phyloP scores from a whole-genome alignment of 2,329 filamentous ascomycete species.

The Madurella mycetomatis region DNA sequence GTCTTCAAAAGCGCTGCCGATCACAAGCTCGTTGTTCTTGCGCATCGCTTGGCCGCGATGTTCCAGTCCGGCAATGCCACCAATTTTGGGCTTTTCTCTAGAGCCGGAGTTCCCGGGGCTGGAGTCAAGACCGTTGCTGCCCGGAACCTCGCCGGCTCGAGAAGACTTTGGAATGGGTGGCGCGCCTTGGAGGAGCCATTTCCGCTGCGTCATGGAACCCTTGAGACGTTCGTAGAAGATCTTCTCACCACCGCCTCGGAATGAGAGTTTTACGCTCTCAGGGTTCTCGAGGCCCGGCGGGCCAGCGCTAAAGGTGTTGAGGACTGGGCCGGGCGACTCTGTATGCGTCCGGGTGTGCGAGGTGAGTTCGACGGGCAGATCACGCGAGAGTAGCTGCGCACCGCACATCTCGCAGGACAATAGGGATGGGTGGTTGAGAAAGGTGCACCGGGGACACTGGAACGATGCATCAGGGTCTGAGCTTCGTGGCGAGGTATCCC shows the following conservation, averaged over 20 bases:
- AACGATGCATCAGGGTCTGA: slow-evolving; percentile 42
- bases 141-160: slow-evolving; percentile 35
- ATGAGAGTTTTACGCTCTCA: slow-evolving; percentile 86
- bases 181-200: slow-evolving; percentile 89
- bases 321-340: slow-evolving; percentile 74
- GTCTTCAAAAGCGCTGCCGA: slow-evolving; percentile 92
- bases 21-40: slow-evolving; percentile 89
- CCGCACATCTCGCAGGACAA: slow-evolving; percentile 87
- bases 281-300: slow-evolving; percentile 49
- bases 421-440: slow-evolving; percentile 85
- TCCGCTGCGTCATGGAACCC: slow-evolving; percentile 80
- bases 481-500: slow-evolving; percentile 14
- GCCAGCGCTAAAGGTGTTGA: slow-evolving; percentile 36
- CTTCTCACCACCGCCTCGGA: slow-evolving; percentile 82
- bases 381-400: slow-evolving; percentile 61
- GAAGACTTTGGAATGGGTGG: slow-evolving; percentile 73
- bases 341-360: slow-evolving; percentile 45
- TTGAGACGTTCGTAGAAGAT: slow-evolving; percentile 88
- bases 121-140: slow-evolving; percentile 26
- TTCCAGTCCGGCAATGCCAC: slow-evolving; percentile 90
- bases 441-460: slow-evolving; percentile 84
- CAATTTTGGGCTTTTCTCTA: slow-evolving; percentile 51
- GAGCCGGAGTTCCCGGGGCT: slow-evolving; percentile 19
- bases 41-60: slow-evolving; percentile 77
- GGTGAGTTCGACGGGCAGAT: slow-evolving; percentile 37